Base-by-base conservation (phyloP, 345 rosid genomes). In the Geranium brycei region DNA sequence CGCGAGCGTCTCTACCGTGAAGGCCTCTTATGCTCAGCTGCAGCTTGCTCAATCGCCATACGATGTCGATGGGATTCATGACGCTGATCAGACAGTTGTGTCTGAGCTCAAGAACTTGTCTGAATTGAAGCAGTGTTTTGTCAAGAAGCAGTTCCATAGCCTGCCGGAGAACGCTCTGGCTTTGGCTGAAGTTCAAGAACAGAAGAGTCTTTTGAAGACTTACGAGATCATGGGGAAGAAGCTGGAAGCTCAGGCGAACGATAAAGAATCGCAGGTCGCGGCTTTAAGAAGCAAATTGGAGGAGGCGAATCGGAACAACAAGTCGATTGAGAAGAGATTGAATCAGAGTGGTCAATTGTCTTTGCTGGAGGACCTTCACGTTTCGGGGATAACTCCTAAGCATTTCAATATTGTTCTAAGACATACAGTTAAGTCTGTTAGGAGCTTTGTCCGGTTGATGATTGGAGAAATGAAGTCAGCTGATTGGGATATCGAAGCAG, bases 11-110 rank as follows among this genome's bases (percentile, higher is more conserved):
- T 93, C 99, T 5, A 74, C 91, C 1, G 72, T 83, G 8, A 93
- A 93, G 71, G 84, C 99, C 0, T 77, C 83, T 0, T 93, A 93
- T 67, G 90, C 91, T 4, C 91, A 86, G 73, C 62, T 93, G 62
- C 99, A 93, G 74, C 66, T 69, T 61, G 79, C 90, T 13, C 97
- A 93, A 74, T 82, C 95, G 57, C 99, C 99, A 1, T 93, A 88
- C 53, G 89, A 93, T 68, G 81, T 82, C 1, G 86, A 75, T 16
- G 88, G 84, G 67, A 86, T 93, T 60, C 91, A 86, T 64, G 73
- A 77, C 16, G 80, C 99, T 2, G 99, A 93, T 72, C 71, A 58
- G 55, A 68, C 67, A 69, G 68, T 93, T 0, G 83, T 93, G 7
- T 67, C 82, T 0, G 87, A 85, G 68, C 61, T 93, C 74, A 87